Conservation (phyloP, 2,329 filamentous ascomycete species). For the Blastomyces gilchristii region DNA sequence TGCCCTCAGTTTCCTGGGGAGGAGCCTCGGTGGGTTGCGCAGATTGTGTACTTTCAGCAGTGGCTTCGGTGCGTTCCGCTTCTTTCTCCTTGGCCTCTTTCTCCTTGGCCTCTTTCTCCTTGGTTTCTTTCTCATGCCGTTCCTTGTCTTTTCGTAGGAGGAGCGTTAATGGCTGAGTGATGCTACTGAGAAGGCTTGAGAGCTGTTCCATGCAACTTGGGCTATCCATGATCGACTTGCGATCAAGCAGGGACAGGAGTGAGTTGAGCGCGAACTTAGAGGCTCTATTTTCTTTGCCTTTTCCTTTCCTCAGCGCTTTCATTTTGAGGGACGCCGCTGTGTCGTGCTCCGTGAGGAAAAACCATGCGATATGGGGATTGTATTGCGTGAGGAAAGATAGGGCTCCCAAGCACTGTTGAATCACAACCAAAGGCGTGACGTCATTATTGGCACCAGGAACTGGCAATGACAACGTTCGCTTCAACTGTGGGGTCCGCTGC, state of each 20-base stretch:
- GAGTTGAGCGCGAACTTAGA: constrained; percentile 89
- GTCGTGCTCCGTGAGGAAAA: constrained; percentile 94
- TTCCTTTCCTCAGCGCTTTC: constrained; percentile 69
- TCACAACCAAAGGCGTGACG: constrained; percentile 85
- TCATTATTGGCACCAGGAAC: constrained; percentile 58
- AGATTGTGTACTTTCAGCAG: constrained; percentile 7
- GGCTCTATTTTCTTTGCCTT: constrained; percentile 72
- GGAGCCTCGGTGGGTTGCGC: not conserved
- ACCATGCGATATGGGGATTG: constrained; percentile 76
- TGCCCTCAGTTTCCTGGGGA: constrained; percentile 17
- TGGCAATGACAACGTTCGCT: constrained; percentile 60
- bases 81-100: constrained; percentile 33
- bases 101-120: constrained; percentile 32
- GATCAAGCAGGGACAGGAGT: constrained; percentile 74
- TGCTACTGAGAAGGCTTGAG: constrained; percentile 73
- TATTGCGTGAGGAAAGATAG: constrained; percentile 73
- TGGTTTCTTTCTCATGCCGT: constrained; percentile 42
- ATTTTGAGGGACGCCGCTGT: constrained; percentile 66
- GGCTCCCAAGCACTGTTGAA: constrained; percentile 85
- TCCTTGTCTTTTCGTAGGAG: constrained; percentile 77
- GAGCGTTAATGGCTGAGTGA: constrained; percentile 74
- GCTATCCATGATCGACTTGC: constrained; percentile 93
- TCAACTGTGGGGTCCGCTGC: constrained; percentile 72
- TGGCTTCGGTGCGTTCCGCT: constrained; percentile 18
- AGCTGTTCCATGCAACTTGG: constrained; percentile 93